Base-by-base conservation (phyloP, 768 basidiomycete genomes). In the Panus rudis region DNA sequence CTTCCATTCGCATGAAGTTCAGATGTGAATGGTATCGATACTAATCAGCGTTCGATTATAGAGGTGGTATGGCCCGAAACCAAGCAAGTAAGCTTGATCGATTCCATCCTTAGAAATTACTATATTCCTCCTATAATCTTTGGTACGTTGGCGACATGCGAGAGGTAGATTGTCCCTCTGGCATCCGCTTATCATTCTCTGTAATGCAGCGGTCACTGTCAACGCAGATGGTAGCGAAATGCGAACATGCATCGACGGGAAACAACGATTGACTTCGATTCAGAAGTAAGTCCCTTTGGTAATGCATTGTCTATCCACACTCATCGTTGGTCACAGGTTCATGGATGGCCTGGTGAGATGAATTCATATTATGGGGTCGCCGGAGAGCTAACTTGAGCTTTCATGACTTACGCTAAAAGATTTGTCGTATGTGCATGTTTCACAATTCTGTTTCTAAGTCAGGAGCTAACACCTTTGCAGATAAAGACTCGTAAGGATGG, bases 111-210 rank as follows among this genome's bases (percentile, higher is more conserved):
- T 38, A 67, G 73, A 39, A 79, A 81, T 52, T 82, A 74, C 53
- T 79, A 80, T 34, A 71, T 84, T 6, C 83, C 81, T 0, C 80
- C 79, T 2, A 65, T 84, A 30, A 75, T 84, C 17, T 82, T 84
- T 49, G 69, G 82, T 82, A 43, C 5, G 70, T 46, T 10, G 28
- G 10, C 28, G 10, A 10, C 10, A 30, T 30, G 28, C 28, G 10
- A n/a, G n/a, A 30, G 10, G n/a, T 10, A 30, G 10, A 30, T 10
- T n/a, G 28, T 35, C 33, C 21, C 16, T 30, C 16, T 10, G 28
- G 16, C 28, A 30, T 30, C 28, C 10, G 28, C 28, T 5, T 32
- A 25, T n/a, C 14, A 21, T 25, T 23, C 14, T 23, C n/a, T n/a
- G n/a, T n/a, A 3, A 35, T 44, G 8, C 35, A 78, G 74, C 70